Evolutionary conservation across 495 filamentous ascomycete genomes (phyloP).

Genomic region (Cairneyella variabilis): DNA sequence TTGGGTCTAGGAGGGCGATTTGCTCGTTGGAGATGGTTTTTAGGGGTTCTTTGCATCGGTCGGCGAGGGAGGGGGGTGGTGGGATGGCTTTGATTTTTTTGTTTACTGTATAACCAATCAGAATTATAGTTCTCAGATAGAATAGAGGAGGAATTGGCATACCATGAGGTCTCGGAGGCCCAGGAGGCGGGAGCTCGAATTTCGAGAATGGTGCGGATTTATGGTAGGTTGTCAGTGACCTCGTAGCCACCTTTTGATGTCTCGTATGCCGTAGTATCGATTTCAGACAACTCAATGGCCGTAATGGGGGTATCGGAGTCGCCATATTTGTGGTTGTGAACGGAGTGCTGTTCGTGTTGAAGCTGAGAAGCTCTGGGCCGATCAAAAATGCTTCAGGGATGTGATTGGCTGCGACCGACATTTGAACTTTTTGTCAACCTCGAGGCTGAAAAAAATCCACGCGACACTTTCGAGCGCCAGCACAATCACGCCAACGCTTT

Average conservation of each 20-base stretch:
- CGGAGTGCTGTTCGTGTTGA: constrained; percentile 10
- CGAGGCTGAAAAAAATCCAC: neutral
- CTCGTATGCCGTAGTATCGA: constrained; percentile 45
- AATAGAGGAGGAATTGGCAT: constrained; percentile 9
- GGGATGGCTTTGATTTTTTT: constrained; percentile 51
- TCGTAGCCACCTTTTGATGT: constrained; percentile 27
- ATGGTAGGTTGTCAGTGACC: constrained; percentile 25
- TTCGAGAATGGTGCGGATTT: constrained; percentile 24
- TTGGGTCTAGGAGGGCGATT: constrained; percentile 73
- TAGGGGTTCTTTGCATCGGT: constrained; percentile 57
- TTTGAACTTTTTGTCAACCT: too few species aligned
- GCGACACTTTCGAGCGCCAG: neutral
- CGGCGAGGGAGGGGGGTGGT: constrained; percentile 39
- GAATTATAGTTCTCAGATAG: neutral
- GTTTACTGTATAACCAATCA: constrained; percentile 8
- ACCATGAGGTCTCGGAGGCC: constrained; percentile 26
- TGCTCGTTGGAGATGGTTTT: constrained; percentile 58
- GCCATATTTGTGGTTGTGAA: constrained; percentile 49
- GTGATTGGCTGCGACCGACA: constrained; percentile 19
- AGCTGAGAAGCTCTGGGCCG: constrained; percentile 4
- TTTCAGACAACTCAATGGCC: constrained; percentile 67
- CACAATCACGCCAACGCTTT: too few species aligned
- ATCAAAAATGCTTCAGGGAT: constrained; percentile 18
- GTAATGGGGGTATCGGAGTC: constrained; percentile 48
- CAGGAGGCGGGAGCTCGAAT: constrained; percentile 12